These are phyloP conservation scores for Kodamaea neixiangensis DNA, from an alignment of 805 yeast genomes.

Conservation along the genomic window DNA sequence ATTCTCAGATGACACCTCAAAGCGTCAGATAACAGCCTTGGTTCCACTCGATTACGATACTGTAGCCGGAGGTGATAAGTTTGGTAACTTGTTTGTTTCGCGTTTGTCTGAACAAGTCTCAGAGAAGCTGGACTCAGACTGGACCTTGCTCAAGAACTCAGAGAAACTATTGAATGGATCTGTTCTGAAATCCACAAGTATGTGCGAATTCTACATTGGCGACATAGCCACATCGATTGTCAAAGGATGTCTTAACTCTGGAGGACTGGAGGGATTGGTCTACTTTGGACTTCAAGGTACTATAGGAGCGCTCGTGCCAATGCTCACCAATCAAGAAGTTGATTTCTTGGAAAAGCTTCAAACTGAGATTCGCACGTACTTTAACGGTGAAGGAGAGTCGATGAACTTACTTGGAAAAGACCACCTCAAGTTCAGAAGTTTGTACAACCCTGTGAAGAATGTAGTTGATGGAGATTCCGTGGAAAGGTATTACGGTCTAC, in stretches of 20 bases:
- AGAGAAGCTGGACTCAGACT: constrained; percentile 52
- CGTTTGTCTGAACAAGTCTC: constrained; percentile 58
- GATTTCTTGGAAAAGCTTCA: constrained; percentile 60
- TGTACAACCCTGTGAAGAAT: constrained; percentile 74
- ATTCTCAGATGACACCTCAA: constrained; percentile 67
- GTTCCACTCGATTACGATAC: constrained; percentile 72
- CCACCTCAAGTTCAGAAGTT: constrained; percentile 68
- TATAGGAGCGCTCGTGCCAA: constrained; percentile 71
- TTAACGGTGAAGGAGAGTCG: constrained; percentile 22
- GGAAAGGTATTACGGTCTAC: constrained; percentile 52
- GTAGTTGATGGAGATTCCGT: constrained; percentile 88
- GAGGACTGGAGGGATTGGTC: constrained; percentile 66
- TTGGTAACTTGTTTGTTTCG: constrained; percentile 75
- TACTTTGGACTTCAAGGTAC: constrained; percentile 84
- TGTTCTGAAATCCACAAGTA: constrained; percentile 49
- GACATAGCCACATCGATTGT: constrained; percentile 71
- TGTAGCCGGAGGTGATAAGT: constrained; percentile 80
- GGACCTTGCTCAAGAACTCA: constrained; percentile 30
- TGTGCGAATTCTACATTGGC: constrained; percentile 62
- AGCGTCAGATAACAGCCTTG: constrained; percentile 65
- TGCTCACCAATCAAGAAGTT: constrained; percentile 61
- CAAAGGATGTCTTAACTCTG: constrained; percentile 53
- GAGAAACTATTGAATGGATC: constrained; percentile 49
- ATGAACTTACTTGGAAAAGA: constrained; percentile 61
- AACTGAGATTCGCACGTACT: constrained; percentile 36